Percentiles rank a stretch among this genome's conserved stretches.
These are phyloP conservation scores for Helicocarpus griseus DNA, from an alignment of 2,329 filamentous ascomycete genomes.

Conservation along the genomic window DNA sequence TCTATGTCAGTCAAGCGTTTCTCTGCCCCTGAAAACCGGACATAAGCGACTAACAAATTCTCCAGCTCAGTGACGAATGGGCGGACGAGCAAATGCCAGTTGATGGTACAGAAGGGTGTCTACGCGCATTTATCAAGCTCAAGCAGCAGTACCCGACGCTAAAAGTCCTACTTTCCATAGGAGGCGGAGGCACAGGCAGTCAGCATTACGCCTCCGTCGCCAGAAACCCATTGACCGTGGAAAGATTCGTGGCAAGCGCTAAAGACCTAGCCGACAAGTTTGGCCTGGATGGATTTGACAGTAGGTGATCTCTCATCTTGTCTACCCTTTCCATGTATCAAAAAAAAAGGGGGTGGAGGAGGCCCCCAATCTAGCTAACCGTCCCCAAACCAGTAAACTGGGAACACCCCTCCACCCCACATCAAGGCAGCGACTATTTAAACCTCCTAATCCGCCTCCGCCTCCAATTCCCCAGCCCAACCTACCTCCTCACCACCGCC, in stretches of 20 bases:
- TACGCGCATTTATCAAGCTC: conserved; percentile 63
- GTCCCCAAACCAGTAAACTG: conserved; percentile 55
- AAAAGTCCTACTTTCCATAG: conserved; percentile 67
- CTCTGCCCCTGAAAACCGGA: conserved; percentile 1
- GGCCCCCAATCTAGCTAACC: neutral
- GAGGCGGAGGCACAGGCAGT: conserved; percentile 55
- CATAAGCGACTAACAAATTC: conserved; percentile 13
- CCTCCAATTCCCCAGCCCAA: conserved; percentile 55
- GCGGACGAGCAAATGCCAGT: conserved; percentile 64
- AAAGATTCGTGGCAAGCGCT: conserved; percentile 62
- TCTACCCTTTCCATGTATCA: neutral
- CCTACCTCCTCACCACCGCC: conserved; percentile 61
- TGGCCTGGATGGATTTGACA: conserved; percentile 65
- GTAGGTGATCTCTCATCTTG: conserved; percentile 37
- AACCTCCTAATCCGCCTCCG: conserved; percentile 58
- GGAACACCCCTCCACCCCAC: conserved; percentile 60
- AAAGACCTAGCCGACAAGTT: conserved; percentile 59
- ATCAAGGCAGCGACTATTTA: conserved; percentile 62
- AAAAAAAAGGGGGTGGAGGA: neutral
- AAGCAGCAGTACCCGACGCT: conserved; percentile 62
- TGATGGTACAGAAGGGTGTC: conserved; percentile 59
- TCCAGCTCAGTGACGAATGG: conserved; percentile 63
- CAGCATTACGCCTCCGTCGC: conserved; percentile 61
- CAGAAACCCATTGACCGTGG: conserved; percentile 47
- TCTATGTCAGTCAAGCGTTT: conserved; percentile 54